Evolutionary conservation across 2,329 filamentous ascomycete species (phyloP), one percentile per base, ranked within the genome.

Genomic region (Beauveria pseudobassiana): DNA sequence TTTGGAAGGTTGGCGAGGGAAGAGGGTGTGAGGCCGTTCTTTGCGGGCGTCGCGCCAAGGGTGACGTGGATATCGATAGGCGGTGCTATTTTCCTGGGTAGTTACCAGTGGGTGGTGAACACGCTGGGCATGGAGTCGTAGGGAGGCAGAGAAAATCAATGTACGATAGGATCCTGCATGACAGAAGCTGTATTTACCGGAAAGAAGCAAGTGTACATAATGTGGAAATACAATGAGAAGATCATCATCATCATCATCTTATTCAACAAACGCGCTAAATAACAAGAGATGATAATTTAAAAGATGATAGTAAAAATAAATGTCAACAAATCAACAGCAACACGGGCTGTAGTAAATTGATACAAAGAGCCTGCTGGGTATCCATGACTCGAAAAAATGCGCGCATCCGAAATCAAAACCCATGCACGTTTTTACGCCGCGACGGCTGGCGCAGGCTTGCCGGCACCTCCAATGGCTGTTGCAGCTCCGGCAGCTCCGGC

Each of bases 61-160:
- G 87, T 96, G 10, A 88, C 91, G 64, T 98, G 95, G 93, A 99
- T 99, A 72, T 95, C 91, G 67, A 88, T 91, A 62, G 95, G 95
- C 3, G 95, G 95, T 1, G 91, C 93, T 12, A 91, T 99, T 40
- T 99, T 99, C 77, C 74, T 98, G 70, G 95, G 93, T 1, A 93
- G 89, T 69, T 97, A 97, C 74, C 91, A 96, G 74, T 95, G 87
- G 85, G 89, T 87, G 24, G 88, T 87, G 68, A 96, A 96, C 77
- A 78, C 85, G 38, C 74, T 96, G 67, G 81, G 63, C 22, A 60
- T 20, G 16, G 30, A 28, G 43, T 55, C 46, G 49, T 46, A 38
- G 51, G 53, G 34, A 20, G 46, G n/a, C 24, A 50, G 43, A 54
- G 26, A 30, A 20, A 14, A 26, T n/a, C 9, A 26, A 62, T 61